Evolutionary conservation across 306 rosid genomes (phyloP), one percentile per base, ranked within the genome.

Genomic region (Sindora glabra): DNA sequence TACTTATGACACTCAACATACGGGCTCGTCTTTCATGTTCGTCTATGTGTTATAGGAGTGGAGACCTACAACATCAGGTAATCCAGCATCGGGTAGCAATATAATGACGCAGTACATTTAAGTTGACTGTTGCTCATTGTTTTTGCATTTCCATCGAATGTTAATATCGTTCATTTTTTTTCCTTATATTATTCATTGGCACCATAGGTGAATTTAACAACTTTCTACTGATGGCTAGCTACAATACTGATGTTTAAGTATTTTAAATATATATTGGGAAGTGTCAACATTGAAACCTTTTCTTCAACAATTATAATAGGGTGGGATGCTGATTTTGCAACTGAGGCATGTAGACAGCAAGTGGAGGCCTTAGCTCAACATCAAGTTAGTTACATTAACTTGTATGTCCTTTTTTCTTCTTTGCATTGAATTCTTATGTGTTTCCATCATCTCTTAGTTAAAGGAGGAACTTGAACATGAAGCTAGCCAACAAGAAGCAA

Each of bases 291-390:
- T 70, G 59, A 74, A 53, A 52, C 54, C 38, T 27, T 34, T 38
- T 60, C 55, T 60, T n/a, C 37, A 10, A 65, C 67, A 58, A 19
- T 50, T 61, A 45, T 73, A 5, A 44, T 60, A 92, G 99, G 88
- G 26, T 92, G 99, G 99, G 99, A 92, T 82, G 90, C 96, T 63
- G 99, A 92, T 73, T 86, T 83, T 69, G 99, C 99, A 21, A 92
- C 99, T 22, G 90, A 76, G 79, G 99, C 99, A 56, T 92, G 89
- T 82, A 80, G 99, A 12, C 99, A 92, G 77, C 85, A 89, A 77
- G 99, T 92, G 48, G 96, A 92, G 82, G 85, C 94, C 71, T 71
- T 92, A 77, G 84, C 96, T 61, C 99, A 92, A 66, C 88, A 86
- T 78, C 95, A 85, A 89, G 99, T 89, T 65, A 25, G 77, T 60